Evolutionary conservation across 768 basidiomycete species (phyloP).

Genomic region (Leccinellum rugosiceps): DNA sequence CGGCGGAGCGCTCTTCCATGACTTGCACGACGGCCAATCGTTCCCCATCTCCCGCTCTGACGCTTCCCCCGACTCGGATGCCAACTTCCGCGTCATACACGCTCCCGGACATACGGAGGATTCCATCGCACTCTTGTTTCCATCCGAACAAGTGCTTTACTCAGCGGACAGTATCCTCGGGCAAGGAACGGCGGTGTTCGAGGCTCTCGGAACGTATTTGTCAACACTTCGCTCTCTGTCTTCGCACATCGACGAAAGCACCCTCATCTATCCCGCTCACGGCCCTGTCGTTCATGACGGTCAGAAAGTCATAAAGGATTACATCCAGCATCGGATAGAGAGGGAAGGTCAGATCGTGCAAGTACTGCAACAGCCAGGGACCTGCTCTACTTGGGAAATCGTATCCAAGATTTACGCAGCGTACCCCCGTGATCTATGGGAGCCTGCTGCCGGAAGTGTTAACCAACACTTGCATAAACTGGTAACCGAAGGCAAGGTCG

Average conservation of each 20-base stretch:
- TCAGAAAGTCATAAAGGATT: conserved; percentile 55
- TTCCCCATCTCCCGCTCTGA: conserved; percentile 34
- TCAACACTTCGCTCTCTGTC: conserved; percentile 59
- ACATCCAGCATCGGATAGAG: conserved; percentile 78
- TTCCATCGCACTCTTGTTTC: conserved; percentile 71
- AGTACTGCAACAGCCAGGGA: conserved; percentile 36
- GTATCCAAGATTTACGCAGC: conserved; percentile 65
- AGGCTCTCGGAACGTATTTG: conserved; percentile 73
- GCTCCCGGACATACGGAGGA: conserved; percentile 92
- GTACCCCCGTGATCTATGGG: conserved; percentile 70
- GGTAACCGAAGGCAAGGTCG: conserved; percentile 58
- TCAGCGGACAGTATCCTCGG: conserved; percentile 92
- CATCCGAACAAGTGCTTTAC: conserved; percentile 72
- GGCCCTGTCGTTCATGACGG: conserved; percentile 75
- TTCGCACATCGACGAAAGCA: conserved; percentile 39
- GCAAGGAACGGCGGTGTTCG: conserved; percentile 86
- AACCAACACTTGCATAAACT: conserved; percentile 74
- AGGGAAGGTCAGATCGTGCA: conserved; percentile 76
- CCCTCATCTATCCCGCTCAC: conserved; percentile 81
- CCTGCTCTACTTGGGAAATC: conserved; percentile 64
- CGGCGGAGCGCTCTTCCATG: conserved; percentile 49
- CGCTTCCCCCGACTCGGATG: not conserved
- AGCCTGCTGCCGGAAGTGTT: conserved; percentile 67
- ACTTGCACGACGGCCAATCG: conserved; percentile 54
- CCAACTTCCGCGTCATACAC: conserved; percentile 61